phyloP scores from a whole-genome alignment of 1,139 yeast species.

The Blastobotrys malaysiensis region DNA sequence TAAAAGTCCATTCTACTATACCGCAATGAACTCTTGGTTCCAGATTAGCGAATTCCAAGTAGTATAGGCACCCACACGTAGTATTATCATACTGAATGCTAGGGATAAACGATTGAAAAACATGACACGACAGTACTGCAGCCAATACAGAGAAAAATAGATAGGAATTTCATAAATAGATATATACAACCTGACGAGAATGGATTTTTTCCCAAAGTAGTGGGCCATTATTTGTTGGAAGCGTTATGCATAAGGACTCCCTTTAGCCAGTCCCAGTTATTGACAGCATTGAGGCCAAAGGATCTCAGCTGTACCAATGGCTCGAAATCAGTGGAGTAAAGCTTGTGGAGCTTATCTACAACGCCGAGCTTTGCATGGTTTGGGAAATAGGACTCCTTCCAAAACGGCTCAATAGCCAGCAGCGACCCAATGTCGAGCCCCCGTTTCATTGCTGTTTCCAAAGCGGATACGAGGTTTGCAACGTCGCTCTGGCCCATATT shows the following conservation, averaged over 20 bases:
- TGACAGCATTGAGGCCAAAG: constrained; percentile 65
- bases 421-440: constrained; percentile 87
- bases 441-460: constrained; percentile 64
- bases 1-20: too few species aligned
- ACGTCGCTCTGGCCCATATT: constrained; percentile 99
- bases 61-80: too few species aligned
- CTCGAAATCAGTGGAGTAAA: constrained; percentile 67
- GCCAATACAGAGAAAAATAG: too few species aligned
- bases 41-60: too few species aligned
- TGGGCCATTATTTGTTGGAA: constrained; percentile 26
- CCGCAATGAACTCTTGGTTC: too few species aligned
- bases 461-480: constrained; percentile 57
- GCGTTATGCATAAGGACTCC: constrained; percentile 47
- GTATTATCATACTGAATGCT: too few species aligned
- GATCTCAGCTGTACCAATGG: constrained; percentile 76
- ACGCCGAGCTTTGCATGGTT: constrained; percentile 81
- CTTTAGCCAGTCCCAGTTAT: constrained; percentile 60
- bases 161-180: too few species aligned
- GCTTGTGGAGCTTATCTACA: constrained; percentile 86
- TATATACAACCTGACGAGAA: too few species aligned
- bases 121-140: too few species aligned
- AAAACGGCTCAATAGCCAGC: constrained; percentile 81
- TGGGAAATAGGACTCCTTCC: constrained; percentile 70
- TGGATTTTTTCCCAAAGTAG: too few species aligned
- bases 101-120: too few species aligned